Base-by-base conservation (phyloP, 1,284 basidiomycete genomes). In the Agroathelia rolfsii region DNA sequence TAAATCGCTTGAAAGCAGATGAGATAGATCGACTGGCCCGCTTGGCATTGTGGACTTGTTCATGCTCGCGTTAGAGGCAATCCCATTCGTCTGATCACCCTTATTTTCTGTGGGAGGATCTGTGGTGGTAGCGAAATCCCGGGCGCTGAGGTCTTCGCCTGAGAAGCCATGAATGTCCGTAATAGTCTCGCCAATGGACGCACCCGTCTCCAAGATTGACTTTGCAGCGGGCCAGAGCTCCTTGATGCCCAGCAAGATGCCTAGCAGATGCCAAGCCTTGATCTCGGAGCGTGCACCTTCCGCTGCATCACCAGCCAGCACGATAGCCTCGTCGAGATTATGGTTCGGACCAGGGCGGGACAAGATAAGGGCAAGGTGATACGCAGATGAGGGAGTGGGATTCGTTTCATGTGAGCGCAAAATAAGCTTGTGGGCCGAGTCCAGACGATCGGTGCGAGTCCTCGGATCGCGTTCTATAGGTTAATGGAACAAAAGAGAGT, bases 251-350 rank as follows among this genome's bases (percentile, higher is more conserved):
- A 93, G 64, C 11, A 96, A 55, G 4, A 98, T 62, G 1, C 85
- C 87, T 0, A 97, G 69, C 11, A 97, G 67, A 55, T 97, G 94
- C 94, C 93, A 97, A 36, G 84, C 77, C 24, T 86, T 71, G 16
- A 86, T 66, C 44, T 86, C 80, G 15, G 59, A 61, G 0, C 82
- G 66, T 34, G 84, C 78, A 3, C 71, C 66, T 54, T 93, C 87
- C 7, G 94, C 73, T 48, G 30, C 53, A 15, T 40, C 60, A 9
- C 36, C 55, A 18, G 15, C 50, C 8, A 30, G 48, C 13, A 37
- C 37, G 11, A 10, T 36, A 6, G 7, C 41, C 14, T 14, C 37
- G 25, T 22, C 30, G 13, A 32, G 8, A 18, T 24, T 22, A 11
- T 10, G 30, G 11, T 38, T 50, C 2, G 66, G 61, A 4, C 75